These are phyloP conservation scores for Aspergillus cejpii DNA, from an alignment of 2,329 filamentous ascomycete genomes.

Conservation along the genomic window DNA sequence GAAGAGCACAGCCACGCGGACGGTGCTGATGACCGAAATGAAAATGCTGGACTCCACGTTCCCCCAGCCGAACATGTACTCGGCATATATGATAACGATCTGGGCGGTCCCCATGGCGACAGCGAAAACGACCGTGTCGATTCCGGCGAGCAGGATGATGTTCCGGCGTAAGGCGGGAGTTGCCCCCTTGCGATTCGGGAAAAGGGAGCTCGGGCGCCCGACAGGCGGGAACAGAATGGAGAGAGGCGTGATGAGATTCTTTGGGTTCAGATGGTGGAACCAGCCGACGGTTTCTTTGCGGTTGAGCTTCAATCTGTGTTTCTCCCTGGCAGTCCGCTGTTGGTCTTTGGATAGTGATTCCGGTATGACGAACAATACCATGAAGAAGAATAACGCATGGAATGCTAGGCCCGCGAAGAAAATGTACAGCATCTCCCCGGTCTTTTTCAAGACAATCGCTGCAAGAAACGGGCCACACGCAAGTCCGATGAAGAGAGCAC, in stretches of 20 bases:
- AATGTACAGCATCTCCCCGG: conserved; percentile 67
- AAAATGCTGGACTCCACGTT: conserved; percentile 74
- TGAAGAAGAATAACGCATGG: conserved; percentile 66
- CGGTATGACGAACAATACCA: conserved; percentile 65
- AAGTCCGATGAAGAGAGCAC: conserved; percentile 80
- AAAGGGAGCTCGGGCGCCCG: conserved; percentile 23
- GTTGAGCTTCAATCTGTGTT: conserved; percentile 45
- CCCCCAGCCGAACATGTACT: conserved; percentile 73
- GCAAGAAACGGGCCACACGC: conserved; percentile 78
- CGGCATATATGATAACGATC: conserved; percentile 78
- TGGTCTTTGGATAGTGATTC: conserved; percentile 74
- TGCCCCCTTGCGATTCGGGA: conserved; percentile 51
- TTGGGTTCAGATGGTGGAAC: conserved; percentile 33
- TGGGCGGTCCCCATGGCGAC: conserved; percentile 72
- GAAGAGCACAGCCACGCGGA: conserved; percentile 69
- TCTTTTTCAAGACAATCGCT: conserved; percentile 69
- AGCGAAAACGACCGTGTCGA: conserved; percentile 77
- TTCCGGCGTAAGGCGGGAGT: conserved; percentile 63
- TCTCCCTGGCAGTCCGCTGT: conserved; percentile 64
- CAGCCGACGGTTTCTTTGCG: conserved; percentile 27
- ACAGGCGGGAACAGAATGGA: conserved; percentile 65
- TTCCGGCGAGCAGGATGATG: conserved; percentile 68
- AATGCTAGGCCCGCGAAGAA: conserved; percentile 75
- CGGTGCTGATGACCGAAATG: conserved; percentile 69
- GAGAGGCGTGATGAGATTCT: conserved; percentile 70